Evolutionary conservation across 768 basidiomycete genomes (phyloP).

Genomic region (Lentinula guzmanii): DNA sequence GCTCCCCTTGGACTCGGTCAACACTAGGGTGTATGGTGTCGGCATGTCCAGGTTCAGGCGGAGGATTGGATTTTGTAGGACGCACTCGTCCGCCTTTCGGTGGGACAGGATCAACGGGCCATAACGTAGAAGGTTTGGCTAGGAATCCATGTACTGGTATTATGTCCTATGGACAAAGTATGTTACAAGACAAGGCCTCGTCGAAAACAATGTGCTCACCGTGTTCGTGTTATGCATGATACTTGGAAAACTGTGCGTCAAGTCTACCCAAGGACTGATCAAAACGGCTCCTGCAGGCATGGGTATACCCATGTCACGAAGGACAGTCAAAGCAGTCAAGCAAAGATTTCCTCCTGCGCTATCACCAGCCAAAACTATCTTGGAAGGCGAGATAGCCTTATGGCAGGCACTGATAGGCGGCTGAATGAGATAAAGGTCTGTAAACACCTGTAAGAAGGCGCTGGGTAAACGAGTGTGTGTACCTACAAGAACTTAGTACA

Average conservation of each 20-base stretch:
- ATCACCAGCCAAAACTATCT: conserved; percentile 75
- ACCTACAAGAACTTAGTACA: conserved; percentile 64
- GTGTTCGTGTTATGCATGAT: conserved; percentile 62
- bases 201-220: conserved; percentile 25
- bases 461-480: neutral
- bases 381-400: conserved; percentile 53
- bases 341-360: conserved; percentile 72
- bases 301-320: conserved; percentile 66
- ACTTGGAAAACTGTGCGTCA: conserved; percentile 82
- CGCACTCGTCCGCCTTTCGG: conserved; percentile 27
- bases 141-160: conserved; percentile 59
- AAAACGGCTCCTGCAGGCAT: conserved; percentile 72
- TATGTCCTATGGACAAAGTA: conserved; percentile 44
- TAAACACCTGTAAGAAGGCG: neutral
- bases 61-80: conserved; percentile 30
- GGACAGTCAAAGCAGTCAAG: conserved; percentile 50
- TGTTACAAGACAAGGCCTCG: neutral
- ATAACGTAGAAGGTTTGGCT: conserved; percentile 50
- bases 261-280: conserved; percentile 76
- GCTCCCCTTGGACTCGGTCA: conserved; percentile 19
- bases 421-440: conserved; percentile 69
- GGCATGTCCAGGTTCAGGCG: conserved; percentile 43
- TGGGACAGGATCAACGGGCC: conserved; percentile 44
- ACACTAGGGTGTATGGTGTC: conserved; percentile 36
- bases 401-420: conserved; percentile 64